Conservation (phyloP, 768 basidiomycete species). For the Termitomyces heimii region DNA sequence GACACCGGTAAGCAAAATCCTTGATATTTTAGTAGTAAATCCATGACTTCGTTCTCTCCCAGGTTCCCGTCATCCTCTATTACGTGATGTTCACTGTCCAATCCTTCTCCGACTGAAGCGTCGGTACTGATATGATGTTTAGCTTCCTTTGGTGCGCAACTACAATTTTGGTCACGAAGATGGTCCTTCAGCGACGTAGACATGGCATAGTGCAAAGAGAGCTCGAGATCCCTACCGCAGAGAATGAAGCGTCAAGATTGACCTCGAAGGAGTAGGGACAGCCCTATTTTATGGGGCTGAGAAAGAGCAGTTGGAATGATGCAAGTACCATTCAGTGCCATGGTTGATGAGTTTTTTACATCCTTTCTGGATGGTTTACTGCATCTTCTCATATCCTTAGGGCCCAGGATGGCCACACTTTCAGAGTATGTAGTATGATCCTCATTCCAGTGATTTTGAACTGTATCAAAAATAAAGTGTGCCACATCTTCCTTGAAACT, state of each 20-base stretch:
- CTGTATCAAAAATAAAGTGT: conserved; percentile 52
- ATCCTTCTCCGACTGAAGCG: background rate
- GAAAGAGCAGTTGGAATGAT: background rate
- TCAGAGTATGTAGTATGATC: background rate
- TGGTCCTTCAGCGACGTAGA: conserved; percentile 26
- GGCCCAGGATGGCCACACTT: background rate
- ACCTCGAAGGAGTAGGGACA: background rate
- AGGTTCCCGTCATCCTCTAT: conserved; percentile 4
- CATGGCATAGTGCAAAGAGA: conserved; percentile 1
- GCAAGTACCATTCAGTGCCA: no score
- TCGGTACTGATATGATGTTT: background rate
- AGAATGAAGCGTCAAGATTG: background rate
- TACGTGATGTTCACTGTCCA: conserved; percentile 1
- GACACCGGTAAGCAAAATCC: conserved; percentile 1
- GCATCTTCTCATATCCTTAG: background rate
- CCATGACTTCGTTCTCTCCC: background rate
- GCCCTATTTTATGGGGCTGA: background rate
- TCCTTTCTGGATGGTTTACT: background rate
- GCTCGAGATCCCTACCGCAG: background rate
- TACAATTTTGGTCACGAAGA: conserved; percentile 24
- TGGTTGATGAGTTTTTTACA: background rate
- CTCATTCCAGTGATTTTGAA: conserved; percentile 42
- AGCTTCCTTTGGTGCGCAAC: conserved; percentile 31
- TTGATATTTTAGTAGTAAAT: background rate
- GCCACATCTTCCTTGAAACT: conserved; percentile 62